phyloP scores from a whole-genome alignment of 2,329 filamentous ascomycete species.

The Bipolaris cookei region DNA sequence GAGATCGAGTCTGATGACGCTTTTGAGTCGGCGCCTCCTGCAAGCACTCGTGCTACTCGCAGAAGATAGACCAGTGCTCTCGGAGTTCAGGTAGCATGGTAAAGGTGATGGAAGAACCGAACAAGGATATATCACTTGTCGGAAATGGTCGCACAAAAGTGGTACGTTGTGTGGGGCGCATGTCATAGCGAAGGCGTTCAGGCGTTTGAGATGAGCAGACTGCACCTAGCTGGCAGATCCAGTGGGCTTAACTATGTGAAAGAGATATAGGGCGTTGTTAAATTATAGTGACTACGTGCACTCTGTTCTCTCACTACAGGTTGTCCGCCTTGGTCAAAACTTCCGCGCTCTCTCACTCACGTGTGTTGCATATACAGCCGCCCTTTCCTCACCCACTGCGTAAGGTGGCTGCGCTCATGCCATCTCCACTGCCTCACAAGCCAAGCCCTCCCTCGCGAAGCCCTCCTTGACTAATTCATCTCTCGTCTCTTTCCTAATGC shows the following conservation, averaged over 20 bases:
- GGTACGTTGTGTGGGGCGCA: neutral
- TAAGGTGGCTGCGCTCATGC: slow-evolving; percentile 9
- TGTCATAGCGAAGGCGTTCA: slow-evolving; percentile 36
- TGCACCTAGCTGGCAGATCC: neutral
- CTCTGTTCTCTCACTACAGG: neutral
- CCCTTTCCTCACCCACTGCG: slow-evolving; percentile 7
- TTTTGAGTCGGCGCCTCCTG: slow-evolving; percentile 45
- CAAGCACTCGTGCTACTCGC: slow-evolving; percentile 29
- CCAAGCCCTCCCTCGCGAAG: slow-evolving; percentile 15
- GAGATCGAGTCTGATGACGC: slow-evolving; percentile 52
- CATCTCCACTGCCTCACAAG: slow-evolving; percentile 14
- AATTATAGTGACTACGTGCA: neutral
- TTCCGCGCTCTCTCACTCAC: neutral
- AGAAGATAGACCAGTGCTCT: slow-evolving; percentile 25
- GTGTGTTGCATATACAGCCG: neutral
- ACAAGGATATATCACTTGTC: neutral
- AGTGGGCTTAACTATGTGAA: neutral
- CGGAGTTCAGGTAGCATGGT: too few relatives aligned
- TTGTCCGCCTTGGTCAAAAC: neutral
- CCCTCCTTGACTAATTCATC: slow-evolving; percentile 13
- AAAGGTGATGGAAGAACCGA: neutral
- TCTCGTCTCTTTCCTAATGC: slow-evolving; percentile 21
- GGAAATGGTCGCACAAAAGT: neutral
- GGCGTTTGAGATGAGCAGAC: neutral
- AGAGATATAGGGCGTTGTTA: neutral